Conservation (phyloP, 768 basidiomycete genomes). For the Tephrocybe rancida region DNA sequence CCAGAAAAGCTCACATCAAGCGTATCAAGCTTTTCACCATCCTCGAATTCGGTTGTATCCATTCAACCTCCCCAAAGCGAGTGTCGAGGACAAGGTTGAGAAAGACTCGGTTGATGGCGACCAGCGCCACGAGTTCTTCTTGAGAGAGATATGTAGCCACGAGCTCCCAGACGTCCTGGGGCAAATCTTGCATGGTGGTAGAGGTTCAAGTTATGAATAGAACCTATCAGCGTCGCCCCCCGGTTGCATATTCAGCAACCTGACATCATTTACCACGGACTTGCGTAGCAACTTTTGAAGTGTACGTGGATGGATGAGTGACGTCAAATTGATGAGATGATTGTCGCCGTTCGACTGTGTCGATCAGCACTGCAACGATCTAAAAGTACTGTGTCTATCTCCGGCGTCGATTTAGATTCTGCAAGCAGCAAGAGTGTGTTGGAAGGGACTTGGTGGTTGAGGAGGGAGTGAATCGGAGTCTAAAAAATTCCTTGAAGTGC, state of each 20-base stretch:
- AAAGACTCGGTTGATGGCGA: constrained; percentile 1
- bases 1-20: background rate
- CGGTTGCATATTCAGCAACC: background rate
- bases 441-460: too few relatives aligned
- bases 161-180: constrained; percentile 2
- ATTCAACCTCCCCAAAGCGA: constrained; percentile 1
- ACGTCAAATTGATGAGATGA: background rate
- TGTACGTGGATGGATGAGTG: background rate
- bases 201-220: background rate
- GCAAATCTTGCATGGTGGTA: constrained; percentile 1
- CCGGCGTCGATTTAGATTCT: too few relatives aligned
- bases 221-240: background rate
- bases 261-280: background rate
- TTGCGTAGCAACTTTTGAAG: background rate
- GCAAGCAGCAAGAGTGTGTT: too few relatives aligned
- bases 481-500: too few relatives aligned
- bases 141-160: background rate
- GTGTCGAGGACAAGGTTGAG: background rate
- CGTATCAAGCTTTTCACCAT: background rate
- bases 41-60: background rate
- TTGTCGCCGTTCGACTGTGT: too few relatives aligned
- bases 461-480: too few relatives aligned
- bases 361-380: too few relatives aligned
- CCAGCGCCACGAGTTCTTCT: background rate
- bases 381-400: too few relatives aligned